Percentiles rank a stretch among this genome's conserved stretches.
These are phyloP conservation scores for Trichoderma orchidacearum DNA, from an alignment of 495 filamentous ascomycete genomes.

Conservation along the genomic window DNA sequence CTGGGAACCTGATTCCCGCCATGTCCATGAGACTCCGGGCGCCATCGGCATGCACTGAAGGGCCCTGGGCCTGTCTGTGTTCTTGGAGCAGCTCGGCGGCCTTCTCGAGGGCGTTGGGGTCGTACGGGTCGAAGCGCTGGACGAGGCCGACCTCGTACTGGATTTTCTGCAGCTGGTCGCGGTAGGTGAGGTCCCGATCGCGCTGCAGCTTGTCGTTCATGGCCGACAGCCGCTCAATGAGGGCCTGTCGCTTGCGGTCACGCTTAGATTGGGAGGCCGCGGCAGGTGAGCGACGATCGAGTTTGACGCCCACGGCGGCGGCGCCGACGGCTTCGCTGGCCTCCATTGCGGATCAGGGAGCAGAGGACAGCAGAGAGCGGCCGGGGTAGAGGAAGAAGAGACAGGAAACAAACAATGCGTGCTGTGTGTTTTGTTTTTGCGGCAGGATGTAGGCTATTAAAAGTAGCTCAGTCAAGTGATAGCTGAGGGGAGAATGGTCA, in stretches of 20 bases:
- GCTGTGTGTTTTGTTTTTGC: neutral
- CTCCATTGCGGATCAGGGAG: constrained; percentile 14
- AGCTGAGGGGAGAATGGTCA: neutral
- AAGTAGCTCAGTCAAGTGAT: neutral
- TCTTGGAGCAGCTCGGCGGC: constrained; percentile 44
- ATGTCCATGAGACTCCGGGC: constrained; percentile 39
- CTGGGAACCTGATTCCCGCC: constrained; percentile 66
- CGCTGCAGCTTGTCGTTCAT: constrained; percentile 63
- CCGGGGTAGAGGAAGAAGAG: neutral
- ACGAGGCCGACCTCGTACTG: constrained; percentile 85
- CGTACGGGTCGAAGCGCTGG: constrained; percentile 67
- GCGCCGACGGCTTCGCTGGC: constrained; percentile 14
- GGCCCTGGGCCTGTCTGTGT: constrained; percentile 46
- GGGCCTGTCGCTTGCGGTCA: constrained; percentile 71
- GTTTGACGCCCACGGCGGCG: constrained; percentile 7
- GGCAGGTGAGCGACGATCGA: constrained; percentile 6
- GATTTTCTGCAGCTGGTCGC: constrained; percentile 74
- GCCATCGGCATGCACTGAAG: constrained; percentile 28
- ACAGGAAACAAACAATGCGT: neutral
- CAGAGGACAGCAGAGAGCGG: neutral
- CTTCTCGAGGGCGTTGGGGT: constrained; percentile 56
- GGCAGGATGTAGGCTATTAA: too few relatives aligned
- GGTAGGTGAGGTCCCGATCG: constrained; percentile 72
- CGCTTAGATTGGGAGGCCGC: constrained; percentile 53
- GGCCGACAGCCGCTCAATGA: constrained; percentile 60